Conservation (phyloP, 129 eudicot genomes). For the Deinandra increscens region DNA sequence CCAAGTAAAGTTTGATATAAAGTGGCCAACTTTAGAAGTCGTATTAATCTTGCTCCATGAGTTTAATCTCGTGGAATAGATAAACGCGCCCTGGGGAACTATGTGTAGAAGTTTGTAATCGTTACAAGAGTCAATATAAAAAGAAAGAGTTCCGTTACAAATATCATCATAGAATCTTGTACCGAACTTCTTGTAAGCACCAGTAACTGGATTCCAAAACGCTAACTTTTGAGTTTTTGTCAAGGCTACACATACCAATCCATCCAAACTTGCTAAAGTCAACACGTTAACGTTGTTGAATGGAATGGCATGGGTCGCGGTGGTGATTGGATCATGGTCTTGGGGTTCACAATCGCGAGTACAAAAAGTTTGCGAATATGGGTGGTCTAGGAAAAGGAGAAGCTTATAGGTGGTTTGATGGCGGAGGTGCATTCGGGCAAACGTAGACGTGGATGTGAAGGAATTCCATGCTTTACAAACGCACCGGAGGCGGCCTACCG, state of each 20-base stretch:
- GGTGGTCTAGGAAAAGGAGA: neutral
- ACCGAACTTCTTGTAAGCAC: neutral
- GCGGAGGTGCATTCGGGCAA: neutral
- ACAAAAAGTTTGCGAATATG: no score
- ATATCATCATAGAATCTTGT: neutral
- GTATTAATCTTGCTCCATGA: neutral
- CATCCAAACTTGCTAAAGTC: slow-evolving; percentile 13
- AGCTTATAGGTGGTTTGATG: neutral
- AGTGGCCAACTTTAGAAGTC: neutral
- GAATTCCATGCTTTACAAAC: slow-evolving; percentile 7
- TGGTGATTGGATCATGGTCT: neutral
- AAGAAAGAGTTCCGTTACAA: neutral
- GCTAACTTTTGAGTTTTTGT: neutral
- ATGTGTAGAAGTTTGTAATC: slow-evolving; percentile 8
- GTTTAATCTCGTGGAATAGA: neutral
- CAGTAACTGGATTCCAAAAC: neutral
- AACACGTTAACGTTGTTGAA: neutral
- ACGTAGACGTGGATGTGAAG: neutral
- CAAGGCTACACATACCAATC: slow-evolving; percentile 12
- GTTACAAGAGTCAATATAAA: neutral
- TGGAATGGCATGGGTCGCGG: neutral
- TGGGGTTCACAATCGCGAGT: no score
- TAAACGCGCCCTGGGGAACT: neutral
- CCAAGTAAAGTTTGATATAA: neutral
- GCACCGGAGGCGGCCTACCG: neutral